Evolutionary conservation across 164 flowering plant genomes (phyloP).

Genomic region (Aristolochia contorta): DNA sequence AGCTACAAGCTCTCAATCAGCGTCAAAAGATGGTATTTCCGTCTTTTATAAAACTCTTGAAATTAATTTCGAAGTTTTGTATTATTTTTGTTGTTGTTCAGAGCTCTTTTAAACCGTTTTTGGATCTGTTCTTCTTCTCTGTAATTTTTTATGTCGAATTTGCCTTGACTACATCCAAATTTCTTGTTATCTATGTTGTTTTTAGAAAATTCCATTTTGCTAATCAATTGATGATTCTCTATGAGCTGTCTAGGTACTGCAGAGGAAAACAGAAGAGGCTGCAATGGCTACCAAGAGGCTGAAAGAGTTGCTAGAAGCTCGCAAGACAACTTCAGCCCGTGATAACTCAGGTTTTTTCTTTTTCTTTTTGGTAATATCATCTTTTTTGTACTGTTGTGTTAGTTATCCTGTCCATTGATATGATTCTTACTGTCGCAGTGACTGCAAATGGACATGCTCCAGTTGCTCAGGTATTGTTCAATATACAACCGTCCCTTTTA

Average conservation of each 20-base stretch:
- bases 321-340: constrained; percentile 63
- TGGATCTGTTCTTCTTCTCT: too few species aligned
- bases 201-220: background rate
- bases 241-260: constrained; percentile 58
- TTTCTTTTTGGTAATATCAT: background rate
- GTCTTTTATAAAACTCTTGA: too few species aligned
- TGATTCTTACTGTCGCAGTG: constrained; percentile 27
- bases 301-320: constrained; percentile 92
- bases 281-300: constrained; percentile 99
- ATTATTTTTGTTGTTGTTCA: too few species aligned
- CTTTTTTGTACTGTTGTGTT: background rate
- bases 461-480: constrained; percentile 61
- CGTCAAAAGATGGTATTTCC: constrained; percentile 79
- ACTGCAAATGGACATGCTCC: constrained; percentile 52
- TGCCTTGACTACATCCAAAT: too few species aligned
- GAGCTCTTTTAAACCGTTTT: too few species aligned
- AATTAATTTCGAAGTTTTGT: too few species aligned
- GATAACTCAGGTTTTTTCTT: constrained; percentile 54
- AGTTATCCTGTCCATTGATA: constrained; percentile 4
- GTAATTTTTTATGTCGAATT: too few species aligned
- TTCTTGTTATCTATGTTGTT: background rate
- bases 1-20: constrained; percentile 88
- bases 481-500: background rate
- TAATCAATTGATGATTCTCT: background rate
- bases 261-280: constrained; percentile 98